phyloP scores from a whole-genome alignment of 352 stramenopile genomes.

The Globisporangium nagaii region DNA sequence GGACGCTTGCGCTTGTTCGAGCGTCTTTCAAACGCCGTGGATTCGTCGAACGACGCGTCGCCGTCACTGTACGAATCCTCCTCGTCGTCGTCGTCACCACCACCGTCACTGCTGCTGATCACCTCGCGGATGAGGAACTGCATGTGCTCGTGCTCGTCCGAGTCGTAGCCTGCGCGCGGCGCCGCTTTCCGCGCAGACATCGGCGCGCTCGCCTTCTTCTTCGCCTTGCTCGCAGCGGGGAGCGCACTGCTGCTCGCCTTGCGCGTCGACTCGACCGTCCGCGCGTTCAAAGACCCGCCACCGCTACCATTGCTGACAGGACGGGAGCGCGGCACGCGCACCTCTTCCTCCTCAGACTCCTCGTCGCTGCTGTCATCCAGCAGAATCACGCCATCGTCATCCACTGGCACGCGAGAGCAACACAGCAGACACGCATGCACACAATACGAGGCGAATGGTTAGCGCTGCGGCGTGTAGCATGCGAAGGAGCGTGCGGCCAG shows the following conservation, averaged over 20 bases:
- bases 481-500: neutral
- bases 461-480: too few relatives aligned
- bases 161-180: constrained; percentile 2
- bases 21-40: neutral
- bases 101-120: constrained; percentile 4
- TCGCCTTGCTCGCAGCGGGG: neutral
- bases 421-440: neutral
- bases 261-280: constrained; percentile 2
- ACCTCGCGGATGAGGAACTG: constrained; percentile 12
- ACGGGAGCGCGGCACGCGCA: neutral
- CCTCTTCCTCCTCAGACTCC: neutral
- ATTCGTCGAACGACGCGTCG: constrained; percentile 1
- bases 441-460: neutral
- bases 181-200: constrained; percentile 6
- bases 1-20: constrained; percentile 12
- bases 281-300: neutral
- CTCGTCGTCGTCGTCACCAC: neutral
- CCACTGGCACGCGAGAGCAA: constrained; percentile 2
- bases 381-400: constrained; percentile 14
- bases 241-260: constrained; percentile 2
- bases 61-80: constrained; percentile 6
- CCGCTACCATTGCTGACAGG: neutral
- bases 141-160: constrained; percentile 13
- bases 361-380: constrained; percentile 10
- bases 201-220: constrained; percentile 6